Evolutionary conservation across 371 early-diverging fungal genomes (phyloP).

Genomic region (Mortierella sp.): DNA sequence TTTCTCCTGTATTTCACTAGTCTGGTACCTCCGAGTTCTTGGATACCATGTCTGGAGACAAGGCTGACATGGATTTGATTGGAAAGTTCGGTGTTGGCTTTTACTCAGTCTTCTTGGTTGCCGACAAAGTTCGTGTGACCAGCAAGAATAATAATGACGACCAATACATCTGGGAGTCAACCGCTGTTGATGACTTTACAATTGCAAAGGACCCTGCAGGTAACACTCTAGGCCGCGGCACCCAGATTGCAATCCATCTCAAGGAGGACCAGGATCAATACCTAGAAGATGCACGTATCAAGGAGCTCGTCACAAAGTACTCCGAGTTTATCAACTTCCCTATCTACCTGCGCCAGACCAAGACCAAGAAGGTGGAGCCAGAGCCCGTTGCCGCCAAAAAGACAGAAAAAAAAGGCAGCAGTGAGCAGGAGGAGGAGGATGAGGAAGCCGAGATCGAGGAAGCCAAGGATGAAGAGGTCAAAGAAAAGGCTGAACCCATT

Average conservation of each 20-base stretch:
- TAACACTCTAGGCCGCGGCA: slow-evolving; percentile 87
- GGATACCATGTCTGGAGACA: slow-evolving; percentile 72
- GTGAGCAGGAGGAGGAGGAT: slow-evolving; percentile 63
- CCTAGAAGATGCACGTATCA: slow-evolving; percentile 74
- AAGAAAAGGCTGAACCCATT: slow-evolving; percentile 67
- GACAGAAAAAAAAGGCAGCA: slow-evolving; percentile 20
- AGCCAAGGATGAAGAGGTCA: slow-evolving; percentile 67
- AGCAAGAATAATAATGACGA: slow-evolving; percentile 88
- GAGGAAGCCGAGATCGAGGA: slow-evolving; percentile 65
- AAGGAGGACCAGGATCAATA: slow-evolving; percentile 91
- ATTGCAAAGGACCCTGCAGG: slow-evolving; percentile 91
- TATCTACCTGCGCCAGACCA: slow-evolving; percentile 82
- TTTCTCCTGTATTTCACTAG: slow-evolving; percentile 12
- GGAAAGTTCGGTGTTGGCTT: slow-evolving; percentile 99
- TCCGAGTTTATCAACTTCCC: slow-evolving; percentile 96
- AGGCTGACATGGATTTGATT: slow-evolving; percentile 80
- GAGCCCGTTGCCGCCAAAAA: slow-evolving; percentile 55
- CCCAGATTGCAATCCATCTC: slow-evolving; percentile 89
- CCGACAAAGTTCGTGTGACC: slow-evolving; percentile 96
- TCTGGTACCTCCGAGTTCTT: slow-evolving; percentile 90
- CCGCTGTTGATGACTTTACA: slow-evolving; percentile 82
- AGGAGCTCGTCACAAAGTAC: slow-evolving; percentile 84
- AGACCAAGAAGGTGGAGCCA: slow-evolving; percentile 54
- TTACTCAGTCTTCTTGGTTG: slow-evolving; percentile 94
- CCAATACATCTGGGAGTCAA: slow-evolving; percentile 91